Evolutionary conservation across 2,329 filamentous ascomycete genomes (phyloP).

Genomic region (Stachybotrys chlorohalonatus): DNA sequence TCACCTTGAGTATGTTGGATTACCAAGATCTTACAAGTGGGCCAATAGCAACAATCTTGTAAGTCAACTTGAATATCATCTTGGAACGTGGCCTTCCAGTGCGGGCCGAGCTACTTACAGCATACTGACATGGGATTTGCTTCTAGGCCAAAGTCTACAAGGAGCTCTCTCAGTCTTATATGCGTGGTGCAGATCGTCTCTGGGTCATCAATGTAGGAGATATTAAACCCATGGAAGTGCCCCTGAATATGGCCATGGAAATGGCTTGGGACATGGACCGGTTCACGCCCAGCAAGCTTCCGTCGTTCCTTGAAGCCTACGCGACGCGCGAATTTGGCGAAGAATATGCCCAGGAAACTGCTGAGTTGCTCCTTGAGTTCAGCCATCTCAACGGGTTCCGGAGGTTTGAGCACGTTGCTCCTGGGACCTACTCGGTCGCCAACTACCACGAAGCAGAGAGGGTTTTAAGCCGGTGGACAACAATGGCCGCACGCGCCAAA

Average conservation of each 20-base stretch:
- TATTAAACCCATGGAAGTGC: constrained; percentile 50
- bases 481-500: background rate
- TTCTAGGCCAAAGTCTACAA: constrained; percentile 22
- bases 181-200: constrained; percentile 45
- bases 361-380: constrained; percentile 44
- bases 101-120: too few relatives aligned
- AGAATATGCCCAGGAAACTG: constrained; percentile 6
- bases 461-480: constrained; percentile 25
- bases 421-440: constrained; percentile 48
- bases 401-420: constrained; percentile 54
- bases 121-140: constrained; percentile 3
- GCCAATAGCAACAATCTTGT: constrained; percentile 47
- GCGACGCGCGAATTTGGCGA: background rate
- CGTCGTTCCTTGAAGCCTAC: constrained; percentile 5
- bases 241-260: constrained; percentile 47
- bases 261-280: constrained; percentile 30
- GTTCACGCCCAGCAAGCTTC: constrained; percentile 13
- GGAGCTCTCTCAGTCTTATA: constrained; percentile 39
- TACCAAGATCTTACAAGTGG: constrained; percentile 29
- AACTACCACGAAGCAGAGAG: constrained; percentile 57
- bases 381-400: constrained; percentile 34
- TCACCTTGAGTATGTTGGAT: constrained; percentile 28
- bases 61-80: constrained; percentile 15
- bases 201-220: constrained; percentile 61
- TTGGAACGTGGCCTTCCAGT: too few relatives aligned